Evolutionary conservation across 805 yeast species (phyloP).

Genomic region (Saccharomycopsis schoenii): DNA sequence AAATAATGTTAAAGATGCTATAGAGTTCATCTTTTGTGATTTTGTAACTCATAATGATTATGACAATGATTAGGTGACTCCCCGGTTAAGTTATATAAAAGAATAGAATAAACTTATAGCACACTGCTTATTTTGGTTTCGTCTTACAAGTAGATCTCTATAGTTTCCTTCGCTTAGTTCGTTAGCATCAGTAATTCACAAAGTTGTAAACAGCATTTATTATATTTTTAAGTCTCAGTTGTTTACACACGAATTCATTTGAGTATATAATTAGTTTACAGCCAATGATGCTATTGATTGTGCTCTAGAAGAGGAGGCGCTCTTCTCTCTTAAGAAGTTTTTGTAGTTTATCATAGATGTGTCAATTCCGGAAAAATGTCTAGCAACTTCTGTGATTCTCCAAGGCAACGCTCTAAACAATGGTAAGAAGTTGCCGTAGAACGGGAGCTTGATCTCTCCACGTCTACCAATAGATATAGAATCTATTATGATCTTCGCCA

Average conservation of each 20-base stretch:
- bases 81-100: no score
- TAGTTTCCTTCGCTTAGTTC: no score
- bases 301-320: background rate
- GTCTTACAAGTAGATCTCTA: no score
- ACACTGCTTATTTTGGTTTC: no score
- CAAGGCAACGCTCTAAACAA: constrained; percentile 62
- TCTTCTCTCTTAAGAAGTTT: background rate
- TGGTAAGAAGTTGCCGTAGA: constrained; percentile 70
- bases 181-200: no score
- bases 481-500: constrained; percentile 48
- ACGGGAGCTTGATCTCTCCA: constrained; percentile 65
- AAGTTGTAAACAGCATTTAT: no score
- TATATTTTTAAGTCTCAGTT: no score
- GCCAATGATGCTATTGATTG: background rate
- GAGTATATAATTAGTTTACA: background rate
- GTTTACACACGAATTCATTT: no score
- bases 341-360: constrained; percentile 26
- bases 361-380: constrained; percentile 38
- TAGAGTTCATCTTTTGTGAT: background rate
- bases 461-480: constrained; percentile 52
- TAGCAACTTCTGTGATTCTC: constrained; percentile 39
- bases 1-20: background rate
- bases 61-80: background rate
- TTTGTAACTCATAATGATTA: background rate
- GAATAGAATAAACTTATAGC: background rate